A percentile compares a stretch with the other conserved stretches of the same genome.
phyloP scores from a whole-genome alignment of 495 filamentous ascomycete species.

The Talaromyces trachyspermus region DNA sequence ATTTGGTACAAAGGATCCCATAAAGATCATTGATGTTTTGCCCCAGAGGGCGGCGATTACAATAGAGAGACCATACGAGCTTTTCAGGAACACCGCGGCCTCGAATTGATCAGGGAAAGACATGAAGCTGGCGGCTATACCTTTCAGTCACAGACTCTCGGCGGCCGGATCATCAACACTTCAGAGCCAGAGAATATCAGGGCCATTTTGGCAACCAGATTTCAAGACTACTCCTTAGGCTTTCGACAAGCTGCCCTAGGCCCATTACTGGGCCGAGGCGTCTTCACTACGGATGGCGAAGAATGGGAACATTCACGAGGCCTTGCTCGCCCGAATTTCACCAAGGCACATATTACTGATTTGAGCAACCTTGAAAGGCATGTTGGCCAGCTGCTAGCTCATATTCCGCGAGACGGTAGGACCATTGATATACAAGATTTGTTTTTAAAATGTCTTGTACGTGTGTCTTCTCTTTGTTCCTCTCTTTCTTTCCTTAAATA shows the following conservation, averaged over 20 bases:
- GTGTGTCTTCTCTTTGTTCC: too few species aligned
- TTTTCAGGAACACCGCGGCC: too few species aligned
- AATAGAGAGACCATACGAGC: too few species aligned
- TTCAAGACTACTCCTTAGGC: constrained; percentile 54
- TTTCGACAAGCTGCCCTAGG: constrained; percentile 38
- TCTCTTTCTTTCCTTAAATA: too few species aligned
- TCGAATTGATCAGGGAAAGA: too few species aligned
- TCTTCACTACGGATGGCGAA: constrained; percentile 62
- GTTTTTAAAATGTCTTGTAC: constrained; percentile 41
- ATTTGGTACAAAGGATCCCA: too few species aligned
- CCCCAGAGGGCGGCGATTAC: too few species aligned
- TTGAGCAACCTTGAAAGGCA: constrained; percentile 53
- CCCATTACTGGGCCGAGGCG: constrained; percentile 58
- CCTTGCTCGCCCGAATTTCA: constrained; percentile 58
- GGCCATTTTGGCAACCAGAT: constrained; percentile 50
- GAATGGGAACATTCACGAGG: constrained; percentile 58
- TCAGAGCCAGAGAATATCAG: constrained; percentile 59
- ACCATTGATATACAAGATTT: constrained; percentile 57
- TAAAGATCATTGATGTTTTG: too few species aligned
- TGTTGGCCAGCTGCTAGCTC: constrained; percentile 38
- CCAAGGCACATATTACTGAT: constrained; percentile 51
- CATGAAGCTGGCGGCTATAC: too few species aligned
- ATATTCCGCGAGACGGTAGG: constrained; percentile 38
- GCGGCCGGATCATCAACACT: constrained; percentile 27
- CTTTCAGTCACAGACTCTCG: too few species aligned